A percentile compares a stretch with the other conserved stretches of the same genome.
Conservation (phyloP, 768 basidiomycete genomes). For the Termitomyces sp. region DNA sequence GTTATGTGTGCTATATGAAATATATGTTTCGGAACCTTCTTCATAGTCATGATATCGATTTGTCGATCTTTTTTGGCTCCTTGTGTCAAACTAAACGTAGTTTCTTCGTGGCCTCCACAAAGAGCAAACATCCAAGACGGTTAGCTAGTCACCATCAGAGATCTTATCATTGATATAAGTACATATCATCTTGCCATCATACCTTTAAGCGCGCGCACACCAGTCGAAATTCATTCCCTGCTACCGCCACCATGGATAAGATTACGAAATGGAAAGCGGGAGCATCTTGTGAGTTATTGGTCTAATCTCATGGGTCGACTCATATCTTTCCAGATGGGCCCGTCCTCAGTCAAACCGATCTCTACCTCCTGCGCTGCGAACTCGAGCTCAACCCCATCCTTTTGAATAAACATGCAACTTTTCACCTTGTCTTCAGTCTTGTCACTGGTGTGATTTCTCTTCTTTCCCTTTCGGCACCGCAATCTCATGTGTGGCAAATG, state of each 20-base stretch:
- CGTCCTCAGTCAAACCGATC: slow-evolving; percentile 73
- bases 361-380: slow-evolving; percentile 70
- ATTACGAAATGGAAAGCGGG: slow-evolving; percentile 43
- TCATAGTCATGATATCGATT: neutral
- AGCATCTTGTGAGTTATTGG: slow-evolving; percentile 32
- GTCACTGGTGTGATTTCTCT: slow-evolving; percentile 46
- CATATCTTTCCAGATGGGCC: slow-evolving; percentile 59
- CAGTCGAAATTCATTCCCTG: neutral
- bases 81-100: neutral
- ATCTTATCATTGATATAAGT: slow-evolving; percentile 12
- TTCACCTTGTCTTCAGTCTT: slow-evolving; percentile 73
- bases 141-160: neutral
- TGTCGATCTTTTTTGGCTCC: neutral
- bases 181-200: neutral
- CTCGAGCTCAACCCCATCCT: slow-evolving; percentile 77
- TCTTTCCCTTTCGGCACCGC: neutral
- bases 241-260: slow-evolving; percentile 12
- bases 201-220: neutral
- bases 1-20: neutral
- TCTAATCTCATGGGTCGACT: neutral
- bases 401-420: slow-evolving; percentile 36
- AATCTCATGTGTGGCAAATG: neutral
- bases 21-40: neutral
- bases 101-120: neutral
- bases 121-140: no score